Conservation (phyloP, 768 basidiomycete genomes). For the Tricholoma hemisulphureum region DNA sequence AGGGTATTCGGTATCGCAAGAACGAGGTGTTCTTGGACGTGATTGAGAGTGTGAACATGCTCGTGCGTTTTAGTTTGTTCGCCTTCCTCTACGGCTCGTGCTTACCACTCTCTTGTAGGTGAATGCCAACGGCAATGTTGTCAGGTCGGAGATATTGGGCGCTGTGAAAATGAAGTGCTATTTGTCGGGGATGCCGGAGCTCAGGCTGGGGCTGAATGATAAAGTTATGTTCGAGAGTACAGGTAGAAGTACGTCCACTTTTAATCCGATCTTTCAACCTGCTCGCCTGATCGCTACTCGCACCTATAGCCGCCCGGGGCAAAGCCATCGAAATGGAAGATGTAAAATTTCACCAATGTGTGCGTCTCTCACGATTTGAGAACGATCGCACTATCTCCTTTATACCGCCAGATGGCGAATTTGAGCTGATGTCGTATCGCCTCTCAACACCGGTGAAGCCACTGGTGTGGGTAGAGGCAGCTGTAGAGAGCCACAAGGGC, state of each 20-base stretch:
- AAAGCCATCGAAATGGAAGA: slow-evolving; percentile 99
- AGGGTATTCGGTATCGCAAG: slow-evolving; percentile 96
- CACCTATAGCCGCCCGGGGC: slow-evolving; percentile 71
- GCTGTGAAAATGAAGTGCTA: slow-evolving; percentile 99
- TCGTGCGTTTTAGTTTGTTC: slow-evolving; percentile 51
- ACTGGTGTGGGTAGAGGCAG: slow-evolving; percentile 95
- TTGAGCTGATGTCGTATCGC: slow-evolving; percentile 98
- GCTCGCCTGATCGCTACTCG: background rate
- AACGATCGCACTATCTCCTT: slow-evolving; percentile 99
- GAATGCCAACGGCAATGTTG: slow-evolving; percentile 95
- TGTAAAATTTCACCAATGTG: slow-evolving; percentile 99
- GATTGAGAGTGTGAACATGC: slow-evolving; percentile 93
- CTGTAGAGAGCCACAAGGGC: slow-evolving; percentile 93
- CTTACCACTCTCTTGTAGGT: slow-evolving; percentile 53
- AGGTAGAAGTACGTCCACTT: slow-evolving; percentile 71
- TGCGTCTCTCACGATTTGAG: slow-evolving; percentile 94
- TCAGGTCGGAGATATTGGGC: slow-evolving; percentile 96
- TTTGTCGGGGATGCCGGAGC: slow-evolving; percentile 98
- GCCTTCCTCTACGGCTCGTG: background rate
- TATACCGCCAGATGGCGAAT: slow-evolving; percentile 98
- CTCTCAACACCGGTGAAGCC: slow-evolving; percentile 96
- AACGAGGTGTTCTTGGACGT: slow-evolving; percentile 99
- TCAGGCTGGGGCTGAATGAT: slow-evolving; percentile 93
- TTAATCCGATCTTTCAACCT: background rate
- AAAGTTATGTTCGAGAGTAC: slow-evolving; percentile 99